Evolutionary conservation across 345 rosid genomes (phyloP), one percentile per base, ranked within the genome.

Genomic region (Citrus inodora): DNA sequence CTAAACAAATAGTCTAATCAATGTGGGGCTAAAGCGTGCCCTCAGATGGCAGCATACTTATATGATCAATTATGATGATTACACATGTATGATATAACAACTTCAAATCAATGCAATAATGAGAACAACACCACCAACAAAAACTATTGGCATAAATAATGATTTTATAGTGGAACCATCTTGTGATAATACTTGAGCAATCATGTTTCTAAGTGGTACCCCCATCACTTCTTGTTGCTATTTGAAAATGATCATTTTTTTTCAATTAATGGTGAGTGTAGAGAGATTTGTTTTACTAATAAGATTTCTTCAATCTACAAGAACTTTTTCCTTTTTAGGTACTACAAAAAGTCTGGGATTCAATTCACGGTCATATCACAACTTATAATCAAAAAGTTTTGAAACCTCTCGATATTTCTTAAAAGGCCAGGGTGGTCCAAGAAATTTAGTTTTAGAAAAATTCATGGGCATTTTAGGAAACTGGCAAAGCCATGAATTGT

Each of bases 391-490:
- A 53, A 53, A 53, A 53, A 53, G 30, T 11, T 16, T 30, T 7
- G 38, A 30, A 63, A 63, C 37, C 14, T 17, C 22, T 63, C 17
- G 19, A 16, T 33, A 6, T 33, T 30, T 65, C 42, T 7, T 19
- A 0, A 21, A 66, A 66, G 70, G 25, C 22, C 4, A 6, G 70
- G 46, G 70, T 35, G 25, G 70, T 66, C 42, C 3, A 0, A 65
- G 24, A 33, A 32, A 32, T 65, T 65, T 32, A 19, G 42, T n/a
- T 68, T 28, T 46, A 46, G 64, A 77, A 32, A 71, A 67, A 6
- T 5, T 22, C 38, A 55, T 56, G 87, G 90, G 90, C 16, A 80
- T 71, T 78, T 77, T 81, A 1, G 89, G 85, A 83, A 86, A 83
- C 58, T 32, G 22, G 0, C 7, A 65, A 30, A 42, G 7, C 14